These are phyloP conservation scores for Straminergon stramineum DNA, from an alignment of 225 moss, liverwort and hornwort genomes.

Conservation along the genomic window DNA sequence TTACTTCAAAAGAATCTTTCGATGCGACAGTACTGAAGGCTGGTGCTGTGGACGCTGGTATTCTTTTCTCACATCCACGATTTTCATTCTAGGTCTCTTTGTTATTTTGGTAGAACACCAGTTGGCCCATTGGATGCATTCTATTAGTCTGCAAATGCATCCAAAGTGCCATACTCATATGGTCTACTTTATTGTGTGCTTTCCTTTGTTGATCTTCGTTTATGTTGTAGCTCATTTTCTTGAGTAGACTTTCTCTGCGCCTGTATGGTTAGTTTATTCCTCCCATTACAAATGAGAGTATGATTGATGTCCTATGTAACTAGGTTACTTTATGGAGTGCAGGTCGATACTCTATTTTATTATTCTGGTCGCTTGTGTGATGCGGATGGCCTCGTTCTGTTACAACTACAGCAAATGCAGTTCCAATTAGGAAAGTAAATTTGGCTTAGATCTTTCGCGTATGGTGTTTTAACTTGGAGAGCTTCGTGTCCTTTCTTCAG, in stretches of 20 bases:
- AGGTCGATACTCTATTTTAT: not conserved
- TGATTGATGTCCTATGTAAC: not conserved
- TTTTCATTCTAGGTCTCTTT: not conserved
- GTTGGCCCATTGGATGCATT: not conserved
- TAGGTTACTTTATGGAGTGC: not conserved
- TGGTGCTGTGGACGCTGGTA: constrained; percentile 31
- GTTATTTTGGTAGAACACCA: not conserved
- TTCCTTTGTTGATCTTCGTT: not conserved
- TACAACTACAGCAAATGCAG: not conserved
- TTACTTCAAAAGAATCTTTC: not conserved
- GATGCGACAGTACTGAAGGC: constrained; percentile 21
- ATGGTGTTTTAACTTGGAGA: not conserved
- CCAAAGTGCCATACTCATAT: no score
- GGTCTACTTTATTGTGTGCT: not conserved
- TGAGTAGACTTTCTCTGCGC: not conserved
- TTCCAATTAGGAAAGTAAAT: not conserved
- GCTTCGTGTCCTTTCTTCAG: constrained; percentile 11
- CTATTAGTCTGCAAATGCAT: not conserved
- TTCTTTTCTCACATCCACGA: not conserved
- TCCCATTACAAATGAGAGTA: not conserved
- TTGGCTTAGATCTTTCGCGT: not conserved
- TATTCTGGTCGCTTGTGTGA: not conserved
- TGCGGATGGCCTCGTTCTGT: not conserved
- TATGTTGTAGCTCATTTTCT: not conserved
- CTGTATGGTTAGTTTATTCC: not conserved